Conservation (phyloP, 305 asterid genomes). For the Nicotiana rustica region DNA sequence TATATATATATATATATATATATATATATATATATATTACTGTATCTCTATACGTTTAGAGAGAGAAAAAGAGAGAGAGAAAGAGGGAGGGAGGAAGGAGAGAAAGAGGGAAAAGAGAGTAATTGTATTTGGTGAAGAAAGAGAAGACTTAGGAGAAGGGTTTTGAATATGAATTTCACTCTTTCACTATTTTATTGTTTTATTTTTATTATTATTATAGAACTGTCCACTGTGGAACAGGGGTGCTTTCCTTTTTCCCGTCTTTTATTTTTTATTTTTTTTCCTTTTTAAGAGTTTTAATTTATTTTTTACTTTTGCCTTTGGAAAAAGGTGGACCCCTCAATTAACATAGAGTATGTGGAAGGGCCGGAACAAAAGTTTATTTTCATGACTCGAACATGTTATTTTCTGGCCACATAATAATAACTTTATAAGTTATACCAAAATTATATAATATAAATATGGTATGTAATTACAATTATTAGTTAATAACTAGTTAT, state of each 20-base stretch:
- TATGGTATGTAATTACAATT: too few species aligned
- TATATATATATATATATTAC: not conserved
- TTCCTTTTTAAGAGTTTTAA: not conserved
- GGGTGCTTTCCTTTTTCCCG: not conserved
- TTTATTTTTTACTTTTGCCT: not conserved
- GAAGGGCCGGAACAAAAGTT: too few species aligned
- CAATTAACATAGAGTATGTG: too few species aligned
- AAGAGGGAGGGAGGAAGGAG: not conserved
- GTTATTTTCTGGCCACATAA: too few species aligned
- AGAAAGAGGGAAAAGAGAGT: slow-evolving; percentile 26
- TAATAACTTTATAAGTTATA: too few species aligned
- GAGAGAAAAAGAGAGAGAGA: not conserved
- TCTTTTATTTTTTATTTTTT: too few species aligned
- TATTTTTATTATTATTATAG: not conserved
- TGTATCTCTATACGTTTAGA: slow-evolving; percentile 13
- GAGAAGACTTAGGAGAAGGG: slow-evolving; percentile 39
- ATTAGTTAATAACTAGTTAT: too few species aligned
- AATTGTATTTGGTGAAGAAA: slow-evolving; percentile 28
- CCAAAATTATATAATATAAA: too few species aligned
- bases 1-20: not conserved
- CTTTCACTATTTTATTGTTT: not conserved
- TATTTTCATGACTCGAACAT: too few species aligned
- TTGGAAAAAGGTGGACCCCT: not conserved
- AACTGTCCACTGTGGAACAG: not conserved
- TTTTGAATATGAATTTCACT: slow-evolving; percentile 14